Conservation (phyloP, 2,329 filamentous ascomycete genomes). For the Pestalotiopsis sp. region DNA sequence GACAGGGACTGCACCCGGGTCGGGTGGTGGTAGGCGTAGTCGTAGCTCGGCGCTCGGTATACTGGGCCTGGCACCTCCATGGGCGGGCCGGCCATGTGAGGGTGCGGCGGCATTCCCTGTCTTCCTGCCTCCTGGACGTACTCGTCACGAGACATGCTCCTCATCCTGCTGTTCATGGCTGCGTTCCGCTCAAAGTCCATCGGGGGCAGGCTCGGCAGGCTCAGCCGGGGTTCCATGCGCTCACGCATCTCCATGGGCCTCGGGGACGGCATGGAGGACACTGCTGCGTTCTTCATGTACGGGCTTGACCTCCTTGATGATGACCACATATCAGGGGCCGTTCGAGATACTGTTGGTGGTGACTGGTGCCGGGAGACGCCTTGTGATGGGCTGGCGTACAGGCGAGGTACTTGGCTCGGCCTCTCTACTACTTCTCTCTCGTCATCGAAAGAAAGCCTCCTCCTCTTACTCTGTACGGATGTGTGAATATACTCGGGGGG, state of each 20-base stretch:
- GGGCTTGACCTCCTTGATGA: conserved; percentile 35
- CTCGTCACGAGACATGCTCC: conserved; percentile 36
- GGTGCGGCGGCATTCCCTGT: conserved; percentile 17
- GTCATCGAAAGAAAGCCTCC: conserved; percentile 44
- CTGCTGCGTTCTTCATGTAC: conserved; percentile 29
- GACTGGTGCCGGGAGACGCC: conserved; percentile 34
- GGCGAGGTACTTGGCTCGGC: conserved; percentile 47
- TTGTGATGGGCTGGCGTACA: conserved; percentile 40
- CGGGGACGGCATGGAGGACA: conserved; percentile 33
- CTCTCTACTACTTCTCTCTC: conserved; percentile 38
- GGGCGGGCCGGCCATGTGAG: conserved; percentile 25
- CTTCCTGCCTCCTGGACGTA: conserved; percentile 30
- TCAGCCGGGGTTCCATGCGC: conserved; percentile 35
- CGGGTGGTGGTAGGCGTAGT: conserved; percentile 44
- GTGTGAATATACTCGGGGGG: conserved; percentile 53
- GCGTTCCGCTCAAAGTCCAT: conserved; percentile 38
- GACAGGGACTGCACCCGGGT: conserved; percentile 48
- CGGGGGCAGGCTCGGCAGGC: conserved; percentile 44
- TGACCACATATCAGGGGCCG: conserved; percentile 37
- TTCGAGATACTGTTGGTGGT: conserved; percentile 29
- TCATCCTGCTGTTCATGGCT: conserved; percentile 30
- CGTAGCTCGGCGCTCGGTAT: conserved; percentile 36
- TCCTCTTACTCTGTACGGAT: conserved; percentile 49
- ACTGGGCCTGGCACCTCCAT: conserved; percentile 32
- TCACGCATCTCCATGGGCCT: conserved; percentile 34